Evolutionary conservation across 352 stramenopile genomes (phyloP).

Genomic region (Pythium aquatile): DNA sequence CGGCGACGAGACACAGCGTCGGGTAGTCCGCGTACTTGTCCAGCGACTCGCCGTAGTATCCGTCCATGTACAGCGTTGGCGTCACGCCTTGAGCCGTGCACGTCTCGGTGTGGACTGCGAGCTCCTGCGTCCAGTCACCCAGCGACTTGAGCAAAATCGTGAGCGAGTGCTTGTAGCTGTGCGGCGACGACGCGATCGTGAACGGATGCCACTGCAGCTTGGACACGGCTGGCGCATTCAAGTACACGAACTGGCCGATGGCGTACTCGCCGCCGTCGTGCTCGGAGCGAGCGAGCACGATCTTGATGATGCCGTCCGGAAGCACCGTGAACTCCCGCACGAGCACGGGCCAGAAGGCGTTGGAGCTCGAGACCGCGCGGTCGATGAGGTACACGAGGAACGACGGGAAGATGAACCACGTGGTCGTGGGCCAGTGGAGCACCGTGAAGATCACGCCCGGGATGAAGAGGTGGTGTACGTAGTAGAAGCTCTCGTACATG

Average conservation of each 20-base stretch:
- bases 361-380: slow-evolving; percentile 25
- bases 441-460: slow-evolving; percentile 28
- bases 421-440: slow-evolving; percentile 26
- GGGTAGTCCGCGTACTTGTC: slow-evolving; percentile 31
- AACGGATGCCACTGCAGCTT: slow-evolving; percentile 52
- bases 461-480: slow-evolving; percentile 33
- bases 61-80: slow-evolving; percentile 39
- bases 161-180: slow-evolving; percentile 15
- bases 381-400: slow-evolving; percentile 31
- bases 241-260: slow-evolving; percentile 41
- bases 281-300: slow-evolving; percentile 29
- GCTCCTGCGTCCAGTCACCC: slow-evolving; percentile 32
- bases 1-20: slow-evolving; percentile 31
- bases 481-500: slow-evolving; percentile 33
- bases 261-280: slow-evolving; percentile 22
- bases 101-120: slow-evolving; percentile 30
- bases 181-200: slow-evolving; percentile 41
- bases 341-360: slow-evolving; percentile 16
- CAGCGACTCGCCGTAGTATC: slow-evolving; percentile 36
- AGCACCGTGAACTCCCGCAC: slow-evolving; percentile 18
- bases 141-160: slow-evolving; percentile 42
- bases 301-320: slow-evolving; percentile 29
- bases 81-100: slow-evolving; percentile 23
- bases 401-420: slow-evolving; percentile 28
- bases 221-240: slow-evolving; percentile 40